phyloP scores from a whole-genome alignment of 306 rosid species.

The Prunus mira region DNA sequence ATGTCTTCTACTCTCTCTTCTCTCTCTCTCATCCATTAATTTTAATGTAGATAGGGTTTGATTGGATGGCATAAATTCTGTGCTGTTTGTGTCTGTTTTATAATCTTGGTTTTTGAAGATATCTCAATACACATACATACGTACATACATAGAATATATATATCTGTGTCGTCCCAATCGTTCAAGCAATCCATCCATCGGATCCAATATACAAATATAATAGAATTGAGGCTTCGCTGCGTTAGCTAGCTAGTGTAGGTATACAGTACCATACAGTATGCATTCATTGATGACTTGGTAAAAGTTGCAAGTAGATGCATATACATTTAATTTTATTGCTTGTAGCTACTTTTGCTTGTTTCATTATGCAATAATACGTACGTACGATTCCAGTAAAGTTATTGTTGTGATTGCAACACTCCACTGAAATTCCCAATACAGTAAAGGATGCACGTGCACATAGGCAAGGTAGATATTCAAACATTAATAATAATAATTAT shows the following conservation, averaged over 20 bases:
- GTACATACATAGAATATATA: background rate
- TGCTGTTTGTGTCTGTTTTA: background rate
- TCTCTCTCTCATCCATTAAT: constrained; percentile 1
- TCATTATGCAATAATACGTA: too few relatives aligned
- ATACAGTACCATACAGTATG: too few relatives aligned
- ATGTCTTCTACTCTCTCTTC: background rate
- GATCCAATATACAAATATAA: background rate
- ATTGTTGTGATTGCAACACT: background rate
- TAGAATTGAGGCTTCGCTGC: too few relatives aligned
- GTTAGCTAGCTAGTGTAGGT: too few relatives aligned
- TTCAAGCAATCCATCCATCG: too few relatives aligned
- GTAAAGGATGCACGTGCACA: background rate
- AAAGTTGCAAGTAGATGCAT: too few relatives aligned
- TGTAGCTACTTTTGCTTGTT: too few relatives aligned
- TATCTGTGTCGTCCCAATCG: too few relatives aligned
- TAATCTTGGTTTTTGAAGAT: background rate
- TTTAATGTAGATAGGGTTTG: background rate
- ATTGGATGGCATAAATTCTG: background rate
- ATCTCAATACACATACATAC: background rate
- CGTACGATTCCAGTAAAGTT: background rate
- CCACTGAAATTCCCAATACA: background rate
- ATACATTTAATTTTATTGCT: too few relatives aligned
- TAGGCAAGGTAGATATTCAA: background rate
- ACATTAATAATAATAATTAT: too few relatives aligned
- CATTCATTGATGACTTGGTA: too few relatives aligned